phyloP scores from a whole-genome alignment of 257 asterid genomes.

The Solanum verrucosum region DNA sequence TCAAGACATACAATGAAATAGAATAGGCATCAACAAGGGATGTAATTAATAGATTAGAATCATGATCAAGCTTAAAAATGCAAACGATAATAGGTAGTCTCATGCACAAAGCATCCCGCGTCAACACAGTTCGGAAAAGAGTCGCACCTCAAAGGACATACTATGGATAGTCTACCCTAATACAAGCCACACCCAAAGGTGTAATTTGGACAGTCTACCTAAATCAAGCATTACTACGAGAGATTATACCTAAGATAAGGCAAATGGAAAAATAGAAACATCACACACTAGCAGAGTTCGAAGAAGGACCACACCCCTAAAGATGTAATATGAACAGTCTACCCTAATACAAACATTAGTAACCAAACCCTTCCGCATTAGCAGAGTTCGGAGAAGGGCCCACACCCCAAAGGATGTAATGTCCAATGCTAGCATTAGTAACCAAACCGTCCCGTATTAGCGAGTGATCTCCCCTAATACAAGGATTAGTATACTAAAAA shows the following conservation, averaged over 20 bases:
- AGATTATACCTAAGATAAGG: neutral
- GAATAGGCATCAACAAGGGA: slow-evolving; percentile 61
- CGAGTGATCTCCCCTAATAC: too few relatives aligned
- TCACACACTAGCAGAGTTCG: neutral
- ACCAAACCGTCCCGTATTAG: too few relatives aligned
- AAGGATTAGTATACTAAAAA: too few relatives aligned
- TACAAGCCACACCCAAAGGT: neutral
- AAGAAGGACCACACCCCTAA: neutral
- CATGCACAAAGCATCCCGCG: neutral
- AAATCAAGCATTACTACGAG: neutral
- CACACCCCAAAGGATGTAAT: too few relatives aligned
- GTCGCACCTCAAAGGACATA: neutral
- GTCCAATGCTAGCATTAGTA: too few relatives aligned
- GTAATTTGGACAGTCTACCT: neutral
- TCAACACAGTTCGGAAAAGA: too few relatives aligned
- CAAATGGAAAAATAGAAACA: neutral
- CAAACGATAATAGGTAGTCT: neutral
- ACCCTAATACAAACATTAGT: too few relatives aligned
- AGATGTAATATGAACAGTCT: neutral
- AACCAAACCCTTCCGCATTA: too few relatives aligned
- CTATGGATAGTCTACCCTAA: neutral
- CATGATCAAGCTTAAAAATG: slow-evolving; percentile 12
- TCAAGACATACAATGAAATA: neutral
- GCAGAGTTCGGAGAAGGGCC: too few relatives aligned
- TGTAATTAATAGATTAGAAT: slow-evolving; percentile 36